Evolutionary conservation across 257 asterid genomes (phyloP), one percentile per base, ranked within the genome.

Genomic region (Euphrasia confusa): DNA sequence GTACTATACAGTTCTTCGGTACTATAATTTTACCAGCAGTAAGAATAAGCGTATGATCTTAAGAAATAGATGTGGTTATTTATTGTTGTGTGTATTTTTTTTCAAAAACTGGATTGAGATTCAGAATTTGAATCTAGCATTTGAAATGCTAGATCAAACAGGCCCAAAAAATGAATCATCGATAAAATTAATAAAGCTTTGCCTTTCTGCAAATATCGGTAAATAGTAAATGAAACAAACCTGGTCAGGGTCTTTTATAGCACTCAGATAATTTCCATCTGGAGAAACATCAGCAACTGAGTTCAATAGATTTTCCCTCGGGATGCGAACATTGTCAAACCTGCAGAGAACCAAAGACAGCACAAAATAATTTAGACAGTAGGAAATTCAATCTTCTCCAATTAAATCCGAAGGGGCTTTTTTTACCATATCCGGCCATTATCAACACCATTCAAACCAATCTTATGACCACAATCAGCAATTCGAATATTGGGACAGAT

Each of bases 391-490:
- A 68, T 45, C 35, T 54, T 52, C 14, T 35, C 48, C 53, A 72
- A 62, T 26, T 54, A 69, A 26, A 50, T 58, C 17, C 26, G 24
- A 68, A 60, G 44, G 30, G 59, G 6, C 49, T 66, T 13, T n/a
- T 4, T 54, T 48, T 80, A 83, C 99, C 99, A 92, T 73, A 92
- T 78, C 60, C 97, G 85, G 37, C 99, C 99, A 66, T 92, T 92
- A 80, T 92, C 99, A 26, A 92, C 99, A 35, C 99, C 99, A 79
- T 92, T 92, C 74, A 92, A 77, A 67, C 97, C 97, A 83, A 92
- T 82, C 81, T 92, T 89, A 67, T 86, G 99, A 49, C 99, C 97
- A 68, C 99, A 92, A 71, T 92, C 99, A 72, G 97, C 70, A 18
- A 92, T 80, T 52, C 96, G 84, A 53, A 92, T 69, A 80, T 89